Conservation (phyloP, 2,329 filamentous ascomycete species). For the Ophiostoma ulmi region DNA sequence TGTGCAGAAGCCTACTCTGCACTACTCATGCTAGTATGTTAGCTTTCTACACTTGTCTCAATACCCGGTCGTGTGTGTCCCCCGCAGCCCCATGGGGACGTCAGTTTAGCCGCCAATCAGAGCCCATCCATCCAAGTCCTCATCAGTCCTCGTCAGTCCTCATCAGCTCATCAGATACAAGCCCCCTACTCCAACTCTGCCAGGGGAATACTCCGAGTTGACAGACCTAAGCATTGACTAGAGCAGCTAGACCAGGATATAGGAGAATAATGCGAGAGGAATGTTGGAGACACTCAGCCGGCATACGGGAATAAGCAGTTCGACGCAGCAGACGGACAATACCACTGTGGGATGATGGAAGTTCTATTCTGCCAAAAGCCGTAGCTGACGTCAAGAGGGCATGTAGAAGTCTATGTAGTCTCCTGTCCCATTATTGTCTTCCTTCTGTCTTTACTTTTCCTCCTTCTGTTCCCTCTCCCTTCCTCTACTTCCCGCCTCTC, state of each 20-base stretch:
- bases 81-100: background rate
- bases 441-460: background rate
- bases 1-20: background rate
- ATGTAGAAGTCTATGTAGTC: background rate
- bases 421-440: background rate
- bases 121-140: too few relatives aligned
- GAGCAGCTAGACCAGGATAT: too few relatives aligned
- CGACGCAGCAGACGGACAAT: background rate
- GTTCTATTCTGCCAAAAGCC: background rate
- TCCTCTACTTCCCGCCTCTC: background rate
- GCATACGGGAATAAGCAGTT: background rate
- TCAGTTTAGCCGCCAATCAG: slow-evolving; percentile 3
- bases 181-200: slow-evolving; percentile 5
- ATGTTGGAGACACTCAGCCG: slow-evolving; percentile 2
- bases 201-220: background rate
- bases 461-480: background rate
- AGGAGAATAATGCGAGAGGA: background rate
- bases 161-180: background rate
- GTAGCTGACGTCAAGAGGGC: background rate
- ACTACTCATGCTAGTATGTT: background rate
- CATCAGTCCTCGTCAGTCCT: background rate
- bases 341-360: background rate
- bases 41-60: background rate
- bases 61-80: background rate
- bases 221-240: too few relatives aligned